Evolutionary conservation across 768 basidiomycete species (phyloP).

Genomic region (Erythrobasidium yunnanense): DNA sequence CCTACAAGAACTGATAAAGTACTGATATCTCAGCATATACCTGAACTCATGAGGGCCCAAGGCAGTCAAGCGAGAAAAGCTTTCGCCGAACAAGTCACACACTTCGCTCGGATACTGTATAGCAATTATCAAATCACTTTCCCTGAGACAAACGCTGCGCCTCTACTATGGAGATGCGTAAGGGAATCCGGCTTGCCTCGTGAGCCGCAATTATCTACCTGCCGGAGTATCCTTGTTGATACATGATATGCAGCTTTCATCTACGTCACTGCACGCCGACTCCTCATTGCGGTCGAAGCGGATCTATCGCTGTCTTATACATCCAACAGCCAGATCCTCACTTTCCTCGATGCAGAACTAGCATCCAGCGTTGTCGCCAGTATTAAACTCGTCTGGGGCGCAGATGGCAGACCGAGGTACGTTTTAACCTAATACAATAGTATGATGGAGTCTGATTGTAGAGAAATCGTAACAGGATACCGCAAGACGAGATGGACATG

Average conservation of each 20-base stretch:
- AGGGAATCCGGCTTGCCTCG: constrained; percentile 7
- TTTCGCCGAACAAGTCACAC: constrained; percentile 4
- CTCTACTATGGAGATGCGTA: constrained; percentile 11
- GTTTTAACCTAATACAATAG: neutral
- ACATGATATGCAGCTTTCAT: constrained; percentile 18
- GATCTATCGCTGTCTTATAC: neutral
- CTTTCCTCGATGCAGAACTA: constrained; percentile 5
- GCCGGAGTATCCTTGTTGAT: neutral
- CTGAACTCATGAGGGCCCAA: neutral
- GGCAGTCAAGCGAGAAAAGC: neutral
- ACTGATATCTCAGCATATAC: neutral
- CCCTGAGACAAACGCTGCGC: constrained; percentile 26
- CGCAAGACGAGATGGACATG: constrained; percentile 14
- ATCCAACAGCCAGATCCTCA: neutral
- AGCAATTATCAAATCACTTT: neutral
- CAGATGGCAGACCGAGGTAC: constrained; percentile 17
- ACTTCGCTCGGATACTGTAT: constrained; percentile 8
- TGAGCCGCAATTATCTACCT: neutral
- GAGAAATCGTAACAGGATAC: neutral
- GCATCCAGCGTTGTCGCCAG: constrained; percentile 1
- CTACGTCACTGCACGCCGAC: neutral
- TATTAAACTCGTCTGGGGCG: constrained; percentile 18
- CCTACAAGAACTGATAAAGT: neutral
- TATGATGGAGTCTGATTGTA: neutral
- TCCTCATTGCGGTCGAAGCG: constrained; percentile 1